Conservation (phyloP, 2,329 filamentous ascomycete species). For the Paecilomyces sp. region DNA sequence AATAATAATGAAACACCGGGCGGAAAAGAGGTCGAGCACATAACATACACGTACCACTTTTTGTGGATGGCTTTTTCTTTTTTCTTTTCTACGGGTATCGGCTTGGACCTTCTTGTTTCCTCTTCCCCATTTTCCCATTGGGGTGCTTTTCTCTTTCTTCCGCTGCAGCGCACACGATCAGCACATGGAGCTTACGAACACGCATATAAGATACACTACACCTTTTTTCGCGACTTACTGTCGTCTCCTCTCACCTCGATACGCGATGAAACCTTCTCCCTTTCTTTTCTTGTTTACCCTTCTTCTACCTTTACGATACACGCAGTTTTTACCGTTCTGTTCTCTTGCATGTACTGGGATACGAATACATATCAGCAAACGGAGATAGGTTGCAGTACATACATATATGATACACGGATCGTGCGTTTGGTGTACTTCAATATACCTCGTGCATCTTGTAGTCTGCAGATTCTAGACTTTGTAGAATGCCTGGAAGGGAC, state of each 20-base stretch:
- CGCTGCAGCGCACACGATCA: background rate
- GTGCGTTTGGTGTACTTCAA: background rate
- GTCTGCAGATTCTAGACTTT: background rate
- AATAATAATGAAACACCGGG: background rate
- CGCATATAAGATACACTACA: background rate
- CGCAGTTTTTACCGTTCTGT: background rate
- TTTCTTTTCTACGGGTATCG: background rate
- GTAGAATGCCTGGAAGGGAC: background rate
- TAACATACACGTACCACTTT: background rate
- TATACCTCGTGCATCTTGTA: background rate
- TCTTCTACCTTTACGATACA: background rate
- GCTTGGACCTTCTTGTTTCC: background rate
- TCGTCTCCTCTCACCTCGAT: background rate
- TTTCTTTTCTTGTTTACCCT: background rate
- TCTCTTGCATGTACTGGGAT: background rate
- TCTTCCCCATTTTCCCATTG: background rate
- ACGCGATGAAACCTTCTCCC: background rate
- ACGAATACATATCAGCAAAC: background rate
- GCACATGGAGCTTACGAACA: background rate
- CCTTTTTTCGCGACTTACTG: background rate
- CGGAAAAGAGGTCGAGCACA: background rate
- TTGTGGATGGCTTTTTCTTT: background rate
- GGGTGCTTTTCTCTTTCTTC: background rate
- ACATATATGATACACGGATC: background rate
- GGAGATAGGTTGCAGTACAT: background rate